Percentiles rank a stretch among this genome's conserved stretches.
Conservation (phyloP, 2,329 filamentous ascomycete genomes). For the Aspergillus persii region DNA sequence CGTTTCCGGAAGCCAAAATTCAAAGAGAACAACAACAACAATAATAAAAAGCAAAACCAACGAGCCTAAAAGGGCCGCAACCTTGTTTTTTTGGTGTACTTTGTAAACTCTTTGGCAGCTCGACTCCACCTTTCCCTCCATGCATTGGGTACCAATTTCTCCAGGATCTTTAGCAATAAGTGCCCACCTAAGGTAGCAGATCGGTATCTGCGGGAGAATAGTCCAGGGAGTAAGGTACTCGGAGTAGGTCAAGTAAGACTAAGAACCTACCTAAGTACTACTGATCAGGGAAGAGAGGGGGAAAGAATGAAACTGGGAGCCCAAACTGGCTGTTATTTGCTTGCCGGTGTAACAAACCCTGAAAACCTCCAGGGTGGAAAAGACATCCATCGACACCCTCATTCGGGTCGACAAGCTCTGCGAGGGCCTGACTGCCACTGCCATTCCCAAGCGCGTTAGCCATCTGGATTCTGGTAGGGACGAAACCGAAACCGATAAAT, state of each 20-base stretch:
- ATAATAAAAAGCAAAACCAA: background rate
- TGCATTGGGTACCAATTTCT: constrained; percentile 8
- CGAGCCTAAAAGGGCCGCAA: background rate
- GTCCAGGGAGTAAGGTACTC: background rate
- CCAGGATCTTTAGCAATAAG: background rate
- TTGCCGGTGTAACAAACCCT: background rate
- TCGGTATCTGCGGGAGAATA: background rate
- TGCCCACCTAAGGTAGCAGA: background rate
- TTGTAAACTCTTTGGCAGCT: background rate
- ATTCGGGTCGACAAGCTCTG: constrained; percentile 5
- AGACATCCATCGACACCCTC: constrained; percentile 5
- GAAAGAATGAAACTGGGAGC: background rate
- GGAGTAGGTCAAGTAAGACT: background rate
- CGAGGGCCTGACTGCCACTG: background rate
- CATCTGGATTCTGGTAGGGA: background rate
- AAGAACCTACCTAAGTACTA: background rate
- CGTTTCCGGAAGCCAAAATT: background rate
- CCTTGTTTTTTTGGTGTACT: background rate
- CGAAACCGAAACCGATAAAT: too few relatives aligned
- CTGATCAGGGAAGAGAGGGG: too few relatives aligned
- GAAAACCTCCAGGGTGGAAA: constrained; percentile 2
- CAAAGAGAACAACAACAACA: background rate
- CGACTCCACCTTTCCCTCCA: background rate
- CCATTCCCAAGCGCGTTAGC: constrained; percentile 14
- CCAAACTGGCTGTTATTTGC: background rate